Conservation (phyloP, 345 rosid species). For the Hypericum perforatum region DNA sequence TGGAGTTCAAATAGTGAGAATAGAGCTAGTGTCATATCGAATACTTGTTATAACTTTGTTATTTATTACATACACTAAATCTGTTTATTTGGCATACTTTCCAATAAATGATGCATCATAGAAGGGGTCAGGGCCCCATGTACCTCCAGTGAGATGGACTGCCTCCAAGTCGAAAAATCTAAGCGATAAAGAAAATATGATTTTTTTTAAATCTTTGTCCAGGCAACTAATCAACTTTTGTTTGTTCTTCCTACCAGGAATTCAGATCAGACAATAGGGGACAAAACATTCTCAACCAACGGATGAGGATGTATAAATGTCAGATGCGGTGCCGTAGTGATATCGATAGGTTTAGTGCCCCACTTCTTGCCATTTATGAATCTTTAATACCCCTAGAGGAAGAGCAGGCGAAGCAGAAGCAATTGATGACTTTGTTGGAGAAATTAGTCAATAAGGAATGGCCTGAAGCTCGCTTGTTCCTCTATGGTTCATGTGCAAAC, state of each 20-base stretch:
- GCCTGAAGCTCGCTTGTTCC: slow-evolving; percentile 76
- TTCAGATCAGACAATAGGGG: slow-evolving; percentile 76
- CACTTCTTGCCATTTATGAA: slow-evolving; percentile 56
- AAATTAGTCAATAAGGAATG: slow-evolving; percentile 70
- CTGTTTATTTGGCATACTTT: no score
- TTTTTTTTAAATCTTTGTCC: slow-evolving; percentile 7
- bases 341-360: slow-evolving; percentile 43
- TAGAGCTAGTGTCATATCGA: no score
- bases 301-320: slow-evolving; percentile 51
- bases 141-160: no score
- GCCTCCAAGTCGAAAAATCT: background rate
- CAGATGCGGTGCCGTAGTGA: slow-evolving; percentile 48
- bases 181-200: background rate
- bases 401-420: slow-evolving; percentile 78
- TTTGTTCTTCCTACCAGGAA: slow-evolving; percentile 43
- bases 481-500: slow-evolving; percentile 94
- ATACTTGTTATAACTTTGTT: no score
- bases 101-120: no score
- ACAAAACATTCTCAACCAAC: slow-evolving; percentile 47
- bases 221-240: background rate
- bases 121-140: no score
- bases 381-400: slow-evolving; percentile 73
- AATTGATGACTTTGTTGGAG: slow-evolving; percentile 50
- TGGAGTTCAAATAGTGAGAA: no score
- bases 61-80: no score